Conservation (phyloP, 208 protist genomes). For the Wallacemonas rigidus region DNA sequence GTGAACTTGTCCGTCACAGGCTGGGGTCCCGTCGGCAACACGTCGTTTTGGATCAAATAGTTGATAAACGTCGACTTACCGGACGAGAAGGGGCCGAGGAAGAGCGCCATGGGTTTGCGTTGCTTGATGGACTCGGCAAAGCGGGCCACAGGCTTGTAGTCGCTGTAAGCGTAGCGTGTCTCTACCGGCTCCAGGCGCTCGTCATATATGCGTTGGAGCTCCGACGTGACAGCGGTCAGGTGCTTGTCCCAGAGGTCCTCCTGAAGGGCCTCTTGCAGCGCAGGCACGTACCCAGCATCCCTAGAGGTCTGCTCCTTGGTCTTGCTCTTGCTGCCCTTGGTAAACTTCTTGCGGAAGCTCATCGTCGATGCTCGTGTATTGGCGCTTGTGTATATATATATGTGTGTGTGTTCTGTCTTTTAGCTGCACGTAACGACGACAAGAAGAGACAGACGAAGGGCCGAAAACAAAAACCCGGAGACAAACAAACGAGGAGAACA, state of each 20-base stretch:
- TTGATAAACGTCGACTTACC: conserved; percentile 96
- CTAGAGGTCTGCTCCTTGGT: background rate
- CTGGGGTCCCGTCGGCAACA: conserved; percentile 91
- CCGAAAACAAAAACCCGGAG: no score
- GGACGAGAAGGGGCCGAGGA: conserved; percentile 87
- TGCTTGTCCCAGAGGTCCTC: conserved; percentile 72
- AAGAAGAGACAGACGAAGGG: no score
- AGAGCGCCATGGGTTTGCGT: conserved; percentile 79
- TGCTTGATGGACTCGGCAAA: conserved; percentile 79
- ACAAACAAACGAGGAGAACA: background rate
- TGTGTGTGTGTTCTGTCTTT: conserved; percentile 11
- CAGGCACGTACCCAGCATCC: background rate
- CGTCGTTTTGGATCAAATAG: conserved; percentile 85
- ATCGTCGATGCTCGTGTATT: conserved; percentile 10
- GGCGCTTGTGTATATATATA: conserved; percentile 1
- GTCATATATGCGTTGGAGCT: conserved; percentile 60
- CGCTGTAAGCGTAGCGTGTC: conserved; percentile 63
- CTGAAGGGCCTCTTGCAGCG: conserved; percentile 17
- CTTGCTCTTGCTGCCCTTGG: conserved; percentile 19
- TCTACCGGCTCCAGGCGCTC: conserved; percentile 70
- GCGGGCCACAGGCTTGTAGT: conserved; percentile 52
- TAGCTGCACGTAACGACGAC: no score
- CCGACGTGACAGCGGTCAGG: conserved; percentile 46
- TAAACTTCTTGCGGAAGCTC: conserved; percentile 13
- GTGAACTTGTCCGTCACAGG: conserved; percentile 95